Conservation (phyloP, 805 yeast species). For the Kregervanrija fluxuum region DNA sequence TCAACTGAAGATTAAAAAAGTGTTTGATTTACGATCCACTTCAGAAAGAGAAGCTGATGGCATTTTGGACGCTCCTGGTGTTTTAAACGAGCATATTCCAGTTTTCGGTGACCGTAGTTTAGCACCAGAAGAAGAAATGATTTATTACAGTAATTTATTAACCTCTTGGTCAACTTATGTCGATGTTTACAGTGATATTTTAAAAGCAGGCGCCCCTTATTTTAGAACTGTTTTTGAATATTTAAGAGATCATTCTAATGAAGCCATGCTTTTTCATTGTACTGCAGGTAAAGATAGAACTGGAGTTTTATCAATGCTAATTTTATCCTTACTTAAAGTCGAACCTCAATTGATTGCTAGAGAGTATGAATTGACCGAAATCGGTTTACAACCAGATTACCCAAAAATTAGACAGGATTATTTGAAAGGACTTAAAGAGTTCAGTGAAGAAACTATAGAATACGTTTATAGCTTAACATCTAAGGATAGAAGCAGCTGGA, state of each 20-base stretch:
- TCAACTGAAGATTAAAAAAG: slow-evolving; percentile 39
- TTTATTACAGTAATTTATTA: slow-evolving; percentile 45
- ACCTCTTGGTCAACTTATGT: slow-evolving; percentile 58
- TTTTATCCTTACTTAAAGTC: slow-evolving; percentile 57
- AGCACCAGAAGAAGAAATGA: slow-evolving; percentile 59
- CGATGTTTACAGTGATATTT: slow-evolving; percentile 52
- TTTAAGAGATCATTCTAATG: slow-evolving; percentile 47
- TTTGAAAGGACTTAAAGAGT: no score
- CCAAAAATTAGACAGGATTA: slow-evolving; percentile 23
- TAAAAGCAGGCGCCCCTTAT: slow-evolving; percentile 40
- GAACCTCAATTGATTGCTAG: slow-evolving; percentile 57
- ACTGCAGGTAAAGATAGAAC: slow-evolving; percentile 87
- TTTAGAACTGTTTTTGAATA: slow-evolving; percentile 45
- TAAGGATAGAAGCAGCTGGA: slow-evolving; percentile 36
- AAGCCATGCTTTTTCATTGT: slow-evolving; percentile 61
- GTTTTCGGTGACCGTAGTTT: slow-evolving; percentile 46
- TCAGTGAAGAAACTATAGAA: no score
- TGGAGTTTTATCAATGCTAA: slow-evolving; percentile 64
- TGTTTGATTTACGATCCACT: slow-evolving; percentile 64
- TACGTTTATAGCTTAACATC: slow-evolving; percentile 1
- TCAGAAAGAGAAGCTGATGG: slow-evolving; percentile 47
- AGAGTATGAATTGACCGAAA: slow-evolving; percentile 70
- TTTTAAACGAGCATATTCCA: slow-evolving; percentile 47
- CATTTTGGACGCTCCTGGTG: slow-evolving; percentile 36
- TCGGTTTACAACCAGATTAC: slow-evolving; percentile 51